phyloP scores from a whole-genome alignment of 345 rosid species.

The Psidium friedrichsthalianum region DNA sequence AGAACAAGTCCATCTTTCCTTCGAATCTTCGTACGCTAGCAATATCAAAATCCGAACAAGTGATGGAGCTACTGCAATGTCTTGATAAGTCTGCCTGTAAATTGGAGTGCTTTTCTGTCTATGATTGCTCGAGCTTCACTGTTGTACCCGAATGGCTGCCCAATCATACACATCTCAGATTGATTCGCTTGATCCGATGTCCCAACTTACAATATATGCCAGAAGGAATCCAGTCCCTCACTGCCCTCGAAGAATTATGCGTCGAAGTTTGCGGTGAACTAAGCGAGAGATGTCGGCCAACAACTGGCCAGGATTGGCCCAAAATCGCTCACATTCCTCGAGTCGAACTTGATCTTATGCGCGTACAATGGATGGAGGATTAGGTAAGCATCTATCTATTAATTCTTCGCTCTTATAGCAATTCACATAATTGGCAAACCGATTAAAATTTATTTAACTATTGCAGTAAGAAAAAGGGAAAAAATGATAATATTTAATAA shows the following conservation, averaged over 20 bases:
- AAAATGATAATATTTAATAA: background rate
- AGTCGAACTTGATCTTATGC: background rate
- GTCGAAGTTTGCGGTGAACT: background rate
- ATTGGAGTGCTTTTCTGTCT: accelerated
- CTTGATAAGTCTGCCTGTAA: accelerated
- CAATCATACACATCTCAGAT: accelerated
- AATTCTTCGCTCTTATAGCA: background rate
- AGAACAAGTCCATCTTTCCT: background rate
- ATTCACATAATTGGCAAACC: background rate
- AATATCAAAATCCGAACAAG: background rate
- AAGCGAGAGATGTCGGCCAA: background rate
- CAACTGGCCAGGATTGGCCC: background rate
- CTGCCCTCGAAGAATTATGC: background rate
- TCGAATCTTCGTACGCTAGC: background rate
- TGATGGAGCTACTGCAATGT: background rate
- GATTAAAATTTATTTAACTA: background rate
- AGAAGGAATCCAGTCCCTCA: background rate
- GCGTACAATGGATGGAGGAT: background rate
- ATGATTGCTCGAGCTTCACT: background rate
- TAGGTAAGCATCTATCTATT: background rate
- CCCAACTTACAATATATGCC: background rate
- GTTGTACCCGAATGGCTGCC: accelerated
- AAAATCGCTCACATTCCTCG: background rate
- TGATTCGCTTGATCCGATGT: background rate
- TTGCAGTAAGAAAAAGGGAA: background rate